Evolutionary conservation across 768 basidiomycete species (phyloP), one percentile per base, ranked within the genome.

Genomic region (Solioccasus polychromus): DNA sequence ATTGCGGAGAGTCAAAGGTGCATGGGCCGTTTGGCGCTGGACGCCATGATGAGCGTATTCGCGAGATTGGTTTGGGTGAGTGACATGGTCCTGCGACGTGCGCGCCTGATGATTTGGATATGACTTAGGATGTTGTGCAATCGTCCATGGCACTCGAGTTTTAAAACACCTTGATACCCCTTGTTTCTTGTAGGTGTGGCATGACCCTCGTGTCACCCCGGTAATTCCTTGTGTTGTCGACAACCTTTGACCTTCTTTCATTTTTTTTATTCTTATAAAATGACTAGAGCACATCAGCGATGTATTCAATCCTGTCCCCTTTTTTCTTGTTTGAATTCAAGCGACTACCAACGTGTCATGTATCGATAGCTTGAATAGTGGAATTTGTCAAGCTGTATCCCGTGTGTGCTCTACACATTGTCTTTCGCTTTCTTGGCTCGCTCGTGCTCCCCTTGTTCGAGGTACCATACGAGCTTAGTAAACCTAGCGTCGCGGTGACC

Each of bases 401-500:
- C n/a, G n/a, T n/a, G n/a, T n/a, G n/a, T n/a, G n/a, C n/a, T n/a
- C n/a, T 25, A 20, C 24, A 1, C 24, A 15, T 15, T 18, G 14
- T 2, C 28, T 3, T 15, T 19, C 10, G 22, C 24, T 38, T 43
- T n/a, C 36, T 47, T 48, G n/a, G 26, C 17, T 20, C 19, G 43
- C 8, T 22, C 36, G 4, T 42, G 55, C 32, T 73, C 74, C 34
- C 72, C 60, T 35, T 44, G 58, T 47, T 85, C 80, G 11, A 83
- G 55, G 47, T 70, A 71, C 72, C 78, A 81, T 39, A 82, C 82
- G 11, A 78, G 31, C 67, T 69, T 77, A 3, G 82, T 84, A 23
- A 74, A 6, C 48, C 66, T 14, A 84, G 62, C 9, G 83, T 83
- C n/a, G 78, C 79, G 9, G 82, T 77, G 52, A 80, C 79, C 79